Evolutionary conservation across 176 grass and related monocot genomes (phyloP), one percentile per base, ranked within the genome.

Genomic region (Cenchrus fungigraminus): DNA sequence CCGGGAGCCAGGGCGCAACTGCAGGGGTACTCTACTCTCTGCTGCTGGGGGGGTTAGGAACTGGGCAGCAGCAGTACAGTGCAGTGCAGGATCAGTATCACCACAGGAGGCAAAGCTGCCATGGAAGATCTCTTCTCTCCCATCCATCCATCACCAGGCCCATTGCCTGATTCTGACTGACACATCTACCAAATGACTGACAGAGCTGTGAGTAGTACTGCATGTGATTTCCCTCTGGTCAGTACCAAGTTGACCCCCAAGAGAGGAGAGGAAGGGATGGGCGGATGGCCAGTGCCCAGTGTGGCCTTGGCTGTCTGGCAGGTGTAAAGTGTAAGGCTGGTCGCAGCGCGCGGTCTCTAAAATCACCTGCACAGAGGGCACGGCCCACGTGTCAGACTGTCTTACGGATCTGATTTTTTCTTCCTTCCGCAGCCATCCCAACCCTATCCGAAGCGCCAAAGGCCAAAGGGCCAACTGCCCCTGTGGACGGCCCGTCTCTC

Each of bases 231-330:
- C 72, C 28, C 60, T 52, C 77, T 62, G 32, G 5, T 20, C 49
- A 52, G 66, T 82, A 68, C 83, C 73, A 82, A 86, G 83, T 90
- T 86, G 88, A 86, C 83, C 74, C 65, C 65, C 71, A 19, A 59
- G 66, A 83, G 45, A 55, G 45, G 25, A 46, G 66, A 20, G 46
- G 1, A 59, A 42, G 29, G 16, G 16, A 57, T 76, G 73, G 14
- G 50, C 29, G 16, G 16, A 57, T 76, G 73, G 14, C 71, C 29
- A 11, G 49, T 40, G 76, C 37, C 37, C 37, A 2, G 0, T 1
- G 3, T 59, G 57, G 57, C 56, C 57, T 40, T 4, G 37, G 37
- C 37, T 40, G 57, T 2, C 57, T 25, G 76, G 61, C 42, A 14
- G 40, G 87, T 79, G 70, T 14, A 25, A 40, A 37, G 62, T 62